Conservation (phyloP, 1,284 basidiomycete genomes). For the Heimioporus retisporus region DNA sequence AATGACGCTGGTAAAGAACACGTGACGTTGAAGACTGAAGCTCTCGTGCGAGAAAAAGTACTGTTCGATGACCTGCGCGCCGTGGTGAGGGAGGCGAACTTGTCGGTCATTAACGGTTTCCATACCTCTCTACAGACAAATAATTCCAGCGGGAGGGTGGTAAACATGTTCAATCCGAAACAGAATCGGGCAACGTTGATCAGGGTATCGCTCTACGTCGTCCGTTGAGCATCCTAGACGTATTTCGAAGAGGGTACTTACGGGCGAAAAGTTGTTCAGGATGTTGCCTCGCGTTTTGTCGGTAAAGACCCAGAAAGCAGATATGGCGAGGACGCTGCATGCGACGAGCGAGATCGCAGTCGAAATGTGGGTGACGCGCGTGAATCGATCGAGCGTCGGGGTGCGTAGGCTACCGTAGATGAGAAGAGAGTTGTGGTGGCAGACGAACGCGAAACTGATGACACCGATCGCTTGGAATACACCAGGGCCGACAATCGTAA, state of each 20-base stretch:
- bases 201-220: slow-evolving; percentile 75
- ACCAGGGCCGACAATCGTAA: slow-evolving; percentile 80
- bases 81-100: slow-evolving; percentile 13
- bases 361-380: slow-evolving; percentile 93
- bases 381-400: slow-evolving; percentile 96
- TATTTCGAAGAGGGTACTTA: slow-evolving; percentile 43
- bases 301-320: slow-evolving; percentile 95
- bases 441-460: slow-evolving; percentile 96
- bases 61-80: slow-evolving; percentile 85
- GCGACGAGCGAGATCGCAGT: slow-evolving; percentile 85
- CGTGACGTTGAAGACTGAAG: slow-evolving; percentile 86
- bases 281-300: slow-evolving; percentile 96
- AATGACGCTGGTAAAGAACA: slow-evolving; percentile 92
- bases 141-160: slow-evolving; percentile 92
- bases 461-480: slow-evolving; percentile 95
- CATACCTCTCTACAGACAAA: slow-evolving; percentile 94
- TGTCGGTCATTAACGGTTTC: slow-evolving; percentile 9
- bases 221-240: slow-evolving; percentile 22
- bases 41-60: slow-evolving; percentile 91
- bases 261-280: slow-evolving; percentile 90
- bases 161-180: slow-evolving; percentile 99
- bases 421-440: slow-evolving; percentile 93
- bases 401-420: slow-evolving; percentile 96
- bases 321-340: slow-evolving; percentile 89
- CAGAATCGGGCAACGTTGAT: slow-evolving; percentile 96